phyloP scores from a whole-genome alignment of 805 yeast genomes.

The Nakazawaea siamensis region DNA sequence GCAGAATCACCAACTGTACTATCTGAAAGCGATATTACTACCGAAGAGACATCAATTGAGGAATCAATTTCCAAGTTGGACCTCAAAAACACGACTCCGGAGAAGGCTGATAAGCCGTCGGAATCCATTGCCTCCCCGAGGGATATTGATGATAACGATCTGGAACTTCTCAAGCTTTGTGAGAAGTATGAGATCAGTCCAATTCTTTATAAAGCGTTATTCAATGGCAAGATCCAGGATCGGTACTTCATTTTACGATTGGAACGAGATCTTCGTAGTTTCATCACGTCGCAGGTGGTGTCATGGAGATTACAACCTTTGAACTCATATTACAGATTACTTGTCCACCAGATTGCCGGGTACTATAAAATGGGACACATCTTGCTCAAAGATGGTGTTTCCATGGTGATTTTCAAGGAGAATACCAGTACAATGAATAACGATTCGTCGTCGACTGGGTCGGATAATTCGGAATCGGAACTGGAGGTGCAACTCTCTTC shows the following conservation, averaged over 20 bases:
- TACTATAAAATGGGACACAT: conserved; percentile 57
- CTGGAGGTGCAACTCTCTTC: conserved; percentile 12
- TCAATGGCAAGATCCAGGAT: conserved; percentile 30
- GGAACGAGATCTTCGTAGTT: conserved; percentile 38
- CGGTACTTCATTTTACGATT: conserved; percentile 39
- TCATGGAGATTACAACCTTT: conserved; percentile 40
- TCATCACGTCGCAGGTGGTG: conserved; percentile 31
- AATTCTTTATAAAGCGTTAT: conserved; percentile 25
- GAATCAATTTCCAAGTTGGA: too few relatives aligned
- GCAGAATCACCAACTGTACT: too few relatives aligned
- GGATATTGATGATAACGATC: neutral
- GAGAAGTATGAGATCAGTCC: conserved; percentile 12
- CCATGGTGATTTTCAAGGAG: conserved; percentile 31
- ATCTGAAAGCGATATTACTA: too few relatives aligned
- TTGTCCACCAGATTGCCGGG: conserved; percentile 65
- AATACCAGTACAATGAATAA: conserved; percentile 28
- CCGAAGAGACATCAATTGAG: too few relatives aligned
- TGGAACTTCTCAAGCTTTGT: neutral
- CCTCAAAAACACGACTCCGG: too few relatives aligned
- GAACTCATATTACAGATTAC: conserved; percentile 61
- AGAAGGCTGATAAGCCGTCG: too few relatives aligned
- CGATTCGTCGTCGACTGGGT: conserved; percentile 13
- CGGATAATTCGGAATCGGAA: neutral
- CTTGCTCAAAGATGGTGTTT: conserved; percentile 40
- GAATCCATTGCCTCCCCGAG: too few relatives aligned